These are phyloP conservation scores for Talaromyces funiculosus DNA, from an alignment of 2,329 filamentous ascomycete genomes.

Conservation along the genomic window DNA sequence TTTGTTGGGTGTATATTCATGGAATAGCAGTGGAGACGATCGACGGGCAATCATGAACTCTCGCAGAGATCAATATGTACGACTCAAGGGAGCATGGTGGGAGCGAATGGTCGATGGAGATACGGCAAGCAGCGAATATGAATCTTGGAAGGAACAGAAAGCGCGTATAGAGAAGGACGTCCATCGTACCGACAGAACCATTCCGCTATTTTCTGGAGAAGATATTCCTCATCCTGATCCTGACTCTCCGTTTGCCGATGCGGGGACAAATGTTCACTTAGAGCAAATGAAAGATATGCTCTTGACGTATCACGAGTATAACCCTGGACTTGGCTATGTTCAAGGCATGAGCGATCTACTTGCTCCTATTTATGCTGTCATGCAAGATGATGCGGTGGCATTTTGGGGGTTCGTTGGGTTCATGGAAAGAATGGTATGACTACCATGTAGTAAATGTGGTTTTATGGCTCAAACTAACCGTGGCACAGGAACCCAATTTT, in stretches of 20 bases:
- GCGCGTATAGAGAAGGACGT: slow-evolving; percentile 97
- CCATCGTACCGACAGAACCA: slow-evolving; percentile 88
- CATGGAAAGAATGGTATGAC: slow-evolving; percentile 80
- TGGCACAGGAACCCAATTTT: slow-evolving; percentile 75
- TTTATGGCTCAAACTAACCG: background rate
- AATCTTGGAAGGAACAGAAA: slow-evolving; percentile 96
- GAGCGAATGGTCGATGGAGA: slow-evolving; percentile 80
- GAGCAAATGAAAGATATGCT: slow-evolving; percentile 99
- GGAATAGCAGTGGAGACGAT: slow-evolving; percentile 85
- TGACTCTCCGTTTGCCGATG: slow-evolving; percentile 85
- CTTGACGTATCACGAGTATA: slow-evolving; percentile 97
- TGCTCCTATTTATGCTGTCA: slow-evolving; percentile 90
- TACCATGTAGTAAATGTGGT: background rate
- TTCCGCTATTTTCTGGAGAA: slow-evolving; percentile 93
- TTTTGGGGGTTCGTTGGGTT: slow-evolving; percentile 96
- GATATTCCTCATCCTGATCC: slow-evolving; percentile 96
- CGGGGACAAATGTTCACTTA: slow-evolving; percentile 92
- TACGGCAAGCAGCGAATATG: slow-evolving; percentile 71
- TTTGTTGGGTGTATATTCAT: slow-evolving; percentile 82
- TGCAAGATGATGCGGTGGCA: slow-evolving; percentile 93
- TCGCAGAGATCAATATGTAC: slow-evolving; percentile 85
- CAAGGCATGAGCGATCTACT: slow-evolving; percentile 98
- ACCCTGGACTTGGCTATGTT: slow-evolving; percentile 90
- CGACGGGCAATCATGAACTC: slow-evolving; percentile 77
- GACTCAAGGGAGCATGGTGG: slow-evolving; percentile 95